Evolutionary conservation across 2,329 filamentous ascomycete species (phyloP), one percentile per base, ranked within the genome.

Genomic region (Ascochyta koolunga): DNA sequence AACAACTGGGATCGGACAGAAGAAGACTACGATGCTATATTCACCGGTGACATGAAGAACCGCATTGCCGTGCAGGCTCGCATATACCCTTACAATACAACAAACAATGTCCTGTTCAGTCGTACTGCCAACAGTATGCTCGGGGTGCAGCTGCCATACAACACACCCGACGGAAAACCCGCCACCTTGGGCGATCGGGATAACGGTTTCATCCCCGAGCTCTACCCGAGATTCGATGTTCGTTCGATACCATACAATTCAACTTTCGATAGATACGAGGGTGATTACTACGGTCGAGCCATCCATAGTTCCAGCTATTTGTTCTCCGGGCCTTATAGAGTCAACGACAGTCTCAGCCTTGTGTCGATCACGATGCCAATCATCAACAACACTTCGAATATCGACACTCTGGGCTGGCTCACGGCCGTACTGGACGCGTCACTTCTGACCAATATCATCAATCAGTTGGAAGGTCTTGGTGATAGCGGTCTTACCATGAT

Each of bases 191-290:
- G 88, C 42, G 83, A 91, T 59, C 24, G 52, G 0, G 77, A 77
- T 4, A 75, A 80, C n/a, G 91, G 90, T 33, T 96, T 88, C 61
- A 89, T 91, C 10, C 79, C 86, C 0, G 72, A 76, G 2, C 81
- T 96, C 2, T 96, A 91, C 67, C 92, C 92, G 0, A 92, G 92
- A 63, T 82, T 96, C 53, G 90, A 87, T 0, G 91, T 90, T 66
- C 64, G 70, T 11, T 58, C 72, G 1, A 70, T 72, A 11, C 55
- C 60, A 1, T 55, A 70, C 41, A 76, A 77, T 57, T 31, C 45
- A 5, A 54, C 59, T 2, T 65, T 57, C 54, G 74, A 76, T 60
- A 62, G 42, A 35, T 76, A 74, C 9, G 71, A 69, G 43, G 82
- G 79, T 3, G 68, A 69, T 3, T 80, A 76, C 49, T 62, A 79